Evolutionary conservation across 1,139 yeast species (phyloP), one percentile per base, ranked within the genome.

Genomic region (Fermentozyma sake): DNA sequence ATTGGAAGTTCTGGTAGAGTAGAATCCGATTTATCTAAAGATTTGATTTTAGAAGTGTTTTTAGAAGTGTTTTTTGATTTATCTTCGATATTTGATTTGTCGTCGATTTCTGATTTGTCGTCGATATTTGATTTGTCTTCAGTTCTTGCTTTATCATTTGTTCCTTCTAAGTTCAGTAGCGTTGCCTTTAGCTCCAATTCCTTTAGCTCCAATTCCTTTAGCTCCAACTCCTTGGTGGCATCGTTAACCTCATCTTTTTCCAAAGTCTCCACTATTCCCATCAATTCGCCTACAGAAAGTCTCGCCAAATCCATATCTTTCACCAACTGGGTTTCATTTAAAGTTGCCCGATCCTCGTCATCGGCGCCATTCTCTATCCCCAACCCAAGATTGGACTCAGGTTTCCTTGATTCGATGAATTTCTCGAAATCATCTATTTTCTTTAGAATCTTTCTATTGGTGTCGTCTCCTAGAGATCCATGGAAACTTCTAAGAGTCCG

Each of bases 391-490:
- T n/a, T n/a, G n/a, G n/a, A n/a, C n/a, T 15, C 14, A 7, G 14
- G 18, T 7, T 4, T 14, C 12, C n/a, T 14, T 8, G 12, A 14
- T 5, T 16, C n/a, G 11, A 16, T n/a, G 9, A 34, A 35, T 6
- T 20, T 19, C 11, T 50, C 54, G 31, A 47, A 40, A 6, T 38
- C 41, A 9, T 29, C 19, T 1, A 50, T 36, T 23, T 46, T 53
- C 5, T 36, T 33, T 2, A 31, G 18, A 1, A 55, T 37, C n/a
- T 34, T 32, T 3, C 23, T 22, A 26, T 54, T 48, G 24, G 48
- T 41, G 18, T 39, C 41, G n/a, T 59, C 64, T 33, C 57, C 55
- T 15, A 61, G 42, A 1, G 67, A 59, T 5, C 51, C 43, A 33
- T 61, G 67, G 26, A 60, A 59, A 30, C 63, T 49, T 23, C 31